phyloP scores from a whole-genome alignment of 2,329 filamentous ascomycete genomes.

The Trichoderma koningiopsis region DNA sequence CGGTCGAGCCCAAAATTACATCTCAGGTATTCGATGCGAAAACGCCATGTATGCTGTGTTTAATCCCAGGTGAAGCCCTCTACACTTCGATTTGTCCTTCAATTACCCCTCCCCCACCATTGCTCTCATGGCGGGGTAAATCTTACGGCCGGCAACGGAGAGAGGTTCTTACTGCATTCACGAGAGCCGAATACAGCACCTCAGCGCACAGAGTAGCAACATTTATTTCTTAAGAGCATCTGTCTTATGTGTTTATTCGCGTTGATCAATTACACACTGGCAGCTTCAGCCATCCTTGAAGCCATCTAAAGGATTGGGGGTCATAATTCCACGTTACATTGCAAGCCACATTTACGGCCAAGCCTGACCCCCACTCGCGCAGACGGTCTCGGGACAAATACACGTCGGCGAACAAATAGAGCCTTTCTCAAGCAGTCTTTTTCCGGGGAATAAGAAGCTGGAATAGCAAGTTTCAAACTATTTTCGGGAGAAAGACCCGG shows the following conservation, averaged over 20 bases:
- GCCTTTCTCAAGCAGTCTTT: too few relatives aligned
- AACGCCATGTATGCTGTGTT: background rate
- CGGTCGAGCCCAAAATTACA: fast-evolving
- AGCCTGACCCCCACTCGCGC: slow-evolving; percentile 17
- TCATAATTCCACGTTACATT: slow-evolving; percentile 22
- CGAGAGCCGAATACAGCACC: background rate
- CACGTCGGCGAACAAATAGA: slow-evolving; percentile 13
- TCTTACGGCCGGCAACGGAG: background rate
- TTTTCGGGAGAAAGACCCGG: background rate
- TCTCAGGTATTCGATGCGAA: background rate
- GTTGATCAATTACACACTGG: background rate
- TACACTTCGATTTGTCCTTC: background rate
- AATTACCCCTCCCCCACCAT: slow-evolving; percentile 15
- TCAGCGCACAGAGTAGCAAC: background rate
- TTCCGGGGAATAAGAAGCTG: background rate
- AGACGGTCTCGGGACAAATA: background rate
- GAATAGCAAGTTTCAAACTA: background rate
- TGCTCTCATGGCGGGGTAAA: background rate
- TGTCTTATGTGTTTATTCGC: background rate
- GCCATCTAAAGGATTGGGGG: background rate
- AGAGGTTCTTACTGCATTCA: background rate
- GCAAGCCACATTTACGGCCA: slow-evolving; percentile 7
- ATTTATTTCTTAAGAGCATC: background rate
- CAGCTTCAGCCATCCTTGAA: background rate
- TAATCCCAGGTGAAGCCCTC: background rate